Conservation (phyloP, 1,139 yeast species). For the Ashbya aceris region DNA sequence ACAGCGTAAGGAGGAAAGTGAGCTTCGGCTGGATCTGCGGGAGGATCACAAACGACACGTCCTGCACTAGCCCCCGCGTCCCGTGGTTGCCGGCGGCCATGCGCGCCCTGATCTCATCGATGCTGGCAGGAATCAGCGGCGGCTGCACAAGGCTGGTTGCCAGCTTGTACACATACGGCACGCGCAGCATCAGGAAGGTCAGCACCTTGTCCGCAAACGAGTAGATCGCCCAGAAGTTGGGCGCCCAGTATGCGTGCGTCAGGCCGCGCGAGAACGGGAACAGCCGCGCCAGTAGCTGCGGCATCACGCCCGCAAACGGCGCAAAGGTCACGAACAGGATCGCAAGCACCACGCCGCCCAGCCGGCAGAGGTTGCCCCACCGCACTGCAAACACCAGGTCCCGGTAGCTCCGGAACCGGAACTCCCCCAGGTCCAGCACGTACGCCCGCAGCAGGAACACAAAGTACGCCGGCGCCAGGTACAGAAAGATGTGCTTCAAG, state of each 20-base stretch:
- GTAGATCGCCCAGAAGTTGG: conserved; percentile 92
- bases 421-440: conserved; percentile 32
- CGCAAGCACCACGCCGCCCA: conserved; percentile 56
- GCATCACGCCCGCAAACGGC: conserved; percentile 65
- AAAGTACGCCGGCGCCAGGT: conserved; percentile 91
- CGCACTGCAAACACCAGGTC: conserved; percentile 37
- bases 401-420: conserved; percentile 27
- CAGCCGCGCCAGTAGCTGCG: conserved; percentile 56
- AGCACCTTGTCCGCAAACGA: conserved; percentile 74
- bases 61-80: conserved; percentile 86
- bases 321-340: conserved; percentile 66
- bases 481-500: conserved; percentile 88
- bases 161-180: conserved; percentile 38
- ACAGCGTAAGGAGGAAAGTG: conserved; percentile 69
- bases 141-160: conserved; percentile 25
- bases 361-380: conserved; percentile 50
- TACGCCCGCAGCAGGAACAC: conserved; percentile 66
- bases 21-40: conserved; percentile 73
- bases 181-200: conserved; percentile 39
- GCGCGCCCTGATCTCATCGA: conserved; percentile 24
- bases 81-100: conserved; percentile 39
- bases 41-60: conserved; percentile 67
- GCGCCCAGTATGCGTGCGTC: conserved; percentile 99
- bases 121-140: conserved; percentile 23
- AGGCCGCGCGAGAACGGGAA: conserved; percentile 94